These are phyloP conservation scores for Ochetophila trinervis DNA, from an alignment of 306 rosid genomes.

Conservation along the genomic window DNA sequence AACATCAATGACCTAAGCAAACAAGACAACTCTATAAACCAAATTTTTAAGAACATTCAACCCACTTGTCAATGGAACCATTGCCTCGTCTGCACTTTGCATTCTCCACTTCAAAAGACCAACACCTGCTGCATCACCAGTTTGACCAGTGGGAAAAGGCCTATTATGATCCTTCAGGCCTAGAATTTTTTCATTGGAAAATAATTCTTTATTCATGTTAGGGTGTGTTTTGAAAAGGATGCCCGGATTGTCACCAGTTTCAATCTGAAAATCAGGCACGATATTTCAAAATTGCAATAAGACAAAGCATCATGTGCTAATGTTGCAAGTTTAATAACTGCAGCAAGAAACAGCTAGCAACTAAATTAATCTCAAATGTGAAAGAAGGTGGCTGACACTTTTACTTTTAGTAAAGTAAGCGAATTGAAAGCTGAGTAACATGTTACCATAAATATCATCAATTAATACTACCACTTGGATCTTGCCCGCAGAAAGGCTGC, in stretches of 20 bases:
- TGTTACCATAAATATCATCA: neutral
- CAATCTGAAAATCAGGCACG: constrained; percentile 49
- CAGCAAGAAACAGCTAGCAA: constrained; percentile 2
- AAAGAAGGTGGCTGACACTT: no score
- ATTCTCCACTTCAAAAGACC: constrained; percentile 89
- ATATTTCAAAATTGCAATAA: constrained; percentile 1
- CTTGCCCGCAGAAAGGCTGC: neutral
- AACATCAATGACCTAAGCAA: constrained; percentile 17
- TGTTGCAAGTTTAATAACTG: neutral
- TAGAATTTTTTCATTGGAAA: constrained; percentile 60
- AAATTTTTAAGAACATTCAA: constrained; percentile 17
- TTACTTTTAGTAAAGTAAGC: neutral
- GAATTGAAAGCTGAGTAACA: neutral
- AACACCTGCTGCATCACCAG: constrained; percentile 78
- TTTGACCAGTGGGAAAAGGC: constrained; percentile 90
- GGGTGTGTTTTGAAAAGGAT: constrained; percentile 96
- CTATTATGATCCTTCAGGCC: constrained; percentile 80
- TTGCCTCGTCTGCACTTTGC: constrained; percentile 80
- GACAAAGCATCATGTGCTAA: constrained; percentile 14
- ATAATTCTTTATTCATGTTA: constrained; percentile 91
- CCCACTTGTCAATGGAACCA: constrained; percentile 81
- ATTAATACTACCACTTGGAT: neutral
- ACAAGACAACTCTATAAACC: constrained; percentile 15
- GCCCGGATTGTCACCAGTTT: constrained; percentile 78
- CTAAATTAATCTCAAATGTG: neutral